phyloP scores from a whole-genome alignment of 2,329 filamentous ascomycete species.

The Nothomitra cinnamomea region DNA sequence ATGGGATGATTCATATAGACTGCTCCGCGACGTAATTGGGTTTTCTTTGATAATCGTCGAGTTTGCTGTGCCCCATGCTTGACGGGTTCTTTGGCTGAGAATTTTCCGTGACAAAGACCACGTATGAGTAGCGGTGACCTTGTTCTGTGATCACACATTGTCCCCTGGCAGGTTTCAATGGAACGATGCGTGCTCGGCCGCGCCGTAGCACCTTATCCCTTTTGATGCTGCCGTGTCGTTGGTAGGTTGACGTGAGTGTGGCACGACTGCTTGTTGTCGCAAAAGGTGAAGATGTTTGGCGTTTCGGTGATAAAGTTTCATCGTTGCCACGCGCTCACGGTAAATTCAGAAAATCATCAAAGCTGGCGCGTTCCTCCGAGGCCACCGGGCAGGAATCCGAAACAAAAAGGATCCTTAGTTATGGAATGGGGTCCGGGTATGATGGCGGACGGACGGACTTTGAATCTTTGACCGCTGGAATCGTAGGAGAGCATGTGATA shows the following conservation, averaged over 20 bases:
- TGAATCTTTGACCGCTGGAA: background rate
- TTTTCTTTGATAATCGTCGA: background rate
- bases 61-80: background rate
- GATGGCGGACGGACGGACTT: no score
- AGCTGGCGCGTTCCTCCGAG: background rate
- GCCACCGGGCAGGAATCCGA: background rate
- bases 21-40: slow-evolving; percentile 1
- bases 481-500: background rate
- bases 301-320: background rate
- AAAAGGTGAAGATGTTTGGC: background rate
- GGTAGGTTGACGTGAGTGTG: no score
- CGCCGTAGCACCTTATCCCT: no score
- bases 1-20: no score
- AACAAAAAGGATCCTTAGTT: background rate
- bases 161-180: no score
- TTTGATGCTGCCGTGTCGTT: no score
- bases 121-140: background rate
- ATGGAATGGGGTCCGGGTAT: no score
- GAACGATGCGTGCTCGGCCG: no score
- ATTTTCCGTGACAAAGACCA: background rate
- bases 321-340: background rate
- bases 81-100: background rate
- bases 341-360: slow-evolving; percentile 1
- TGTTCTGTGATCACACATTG: no score
- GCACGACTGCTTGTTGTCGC: background rate